These are phyloP conservation scores for Thermochaetoides dissita DNA, from an alignment of 2,329 filamentous ascomycete species.

Conservation along the genomic window DNA sequence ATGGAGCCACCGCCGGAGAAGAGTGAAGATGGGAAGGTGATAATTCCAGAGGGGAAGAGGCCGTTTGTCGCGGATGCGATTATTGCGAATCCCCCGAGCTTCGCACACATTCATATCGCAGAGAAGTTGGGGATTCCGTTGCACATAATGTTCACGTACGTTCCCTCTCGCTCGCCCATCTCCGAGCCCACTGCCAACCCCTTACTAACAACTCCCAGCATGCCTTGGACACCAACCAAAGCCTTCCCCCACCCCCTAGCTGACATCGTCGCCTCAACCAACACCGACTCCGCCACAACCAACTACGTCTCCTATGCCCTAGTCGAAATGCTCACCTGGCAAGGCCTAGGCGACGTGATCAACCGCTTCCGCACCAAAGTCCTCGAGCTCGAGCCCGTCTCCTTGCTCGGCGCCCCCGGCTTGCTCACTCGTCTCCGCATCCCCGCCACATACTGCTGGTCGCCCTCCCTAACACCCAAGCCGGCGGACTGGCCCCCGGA, in stretches of 20 bases:
- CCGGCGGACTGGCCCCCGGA: constrained; percentile 58
- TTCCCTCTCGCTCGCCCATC: background rate
- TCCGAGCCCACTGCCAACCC: background rate
- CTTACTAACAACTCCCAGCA: constrained; percentile 55
- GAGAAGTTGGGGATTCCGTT: constrained; percentile 62
- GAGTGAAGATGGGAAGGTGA: too few relatives aligned
- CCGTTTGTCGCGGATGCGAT: constrained; percentile 77
- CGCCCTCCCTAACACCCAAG: constrained; percentile 47
- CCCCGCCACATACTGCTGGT: constrained; percentile 89
- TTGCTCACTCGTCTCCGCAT: constrained; percentile 62
- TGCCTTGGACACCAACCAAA: constrained; percentile 82
- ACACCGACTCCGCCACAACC: constrained; percentile 60
- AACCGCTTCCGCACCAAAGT: constrained; percentile 69
- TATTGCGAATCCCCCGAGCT: constrained; percentile 65
- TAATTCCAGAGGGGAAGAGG: too few relatives aligned
- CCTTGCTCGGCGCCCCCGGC: constrained; percentile 69
- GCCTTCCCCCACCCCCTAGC: constrained; percentile 77
- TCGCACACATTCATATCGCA: constrained; percentile 61
- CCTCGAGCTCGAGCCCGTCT: constrained; percentile 63
- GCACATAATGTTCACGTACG: constrained; percentile 82
- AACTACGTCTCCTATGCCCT: constrained; percentile 76
- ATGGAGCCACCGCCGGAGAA: constrained; percentile 30
- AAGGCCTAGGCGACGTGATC: constrained; percentile 79
- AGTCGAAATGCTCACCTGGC: constrained; percentile 87
- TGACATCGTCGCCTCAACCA: constrained; percentile 63